Conservation (phyloP, 768 basidiomycete genomes). For the Neoboletus brunneissimus region DNA sequence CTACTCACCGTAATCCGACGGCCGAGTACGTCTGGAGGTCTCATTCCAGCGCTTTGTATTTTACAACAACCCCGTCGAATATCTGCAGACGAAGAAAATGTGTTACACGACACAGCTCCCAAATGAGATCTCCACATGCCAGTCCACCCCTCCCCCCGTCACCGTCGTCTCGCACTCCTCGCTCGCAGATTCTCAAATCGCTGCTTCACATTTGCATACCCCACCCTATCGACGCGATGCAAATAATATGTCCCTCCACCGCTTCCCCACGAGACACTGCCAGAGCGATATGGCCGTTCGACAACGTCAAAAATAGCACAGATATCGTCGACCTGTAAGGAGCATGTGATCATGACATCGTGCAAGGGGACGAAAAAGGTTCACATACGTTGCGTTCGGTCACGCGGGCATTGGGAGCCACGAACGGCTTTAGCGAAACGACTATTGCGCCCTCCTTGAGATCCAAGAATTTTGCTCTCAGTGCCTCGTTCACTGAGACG, state of each 20-base stretch:
- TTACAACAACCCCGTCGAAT: background rate
- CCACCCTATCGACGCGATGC: conserved; percentile 72
- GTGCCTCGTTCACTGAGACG: conserved; percentile 69
- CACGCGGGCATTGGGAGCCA: conserved; percentile 70
- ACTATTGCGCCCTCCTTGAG: conserved; percentile 91
- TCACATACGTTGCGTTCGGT: conserved; percentile 76
- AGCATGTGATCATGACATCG: background rate
- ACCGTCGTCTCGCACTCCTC: conserved; percentile 28
- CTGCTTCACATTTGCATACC: conserved; percentile 59
- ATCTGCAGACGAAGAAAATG: background rate
- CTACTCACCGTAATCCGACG: background rate
- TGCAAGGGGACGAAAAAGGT: background rate
- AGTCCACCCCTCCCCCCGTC: background rate
- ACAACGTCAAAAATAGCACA: conserved; percentile 78
- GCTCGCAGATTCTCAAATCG: conserved; percentile 51
- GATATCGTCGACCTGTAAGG: conserved; percentile 65
- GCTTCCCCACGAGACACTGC: conserved; percentile 80
- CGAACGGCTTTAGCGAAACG: conserved; percentile 84
- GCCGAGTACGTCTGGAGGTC: background rate
- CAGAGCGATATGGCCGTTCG: conserved; percentile 63
- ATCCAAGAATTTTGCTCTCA: conserved; percentile 89
- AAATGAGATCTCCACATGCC: no score
- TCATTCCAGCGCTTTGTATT: background rate
- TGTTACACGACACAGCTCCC: background rate
- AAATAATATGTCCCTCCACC: conserved; percentile 69